phyloP scores from a whole-genome alignment of 2,329 filamentous ascomycete genomes.

The Cephalotrichum gorgonifer region DNA sequence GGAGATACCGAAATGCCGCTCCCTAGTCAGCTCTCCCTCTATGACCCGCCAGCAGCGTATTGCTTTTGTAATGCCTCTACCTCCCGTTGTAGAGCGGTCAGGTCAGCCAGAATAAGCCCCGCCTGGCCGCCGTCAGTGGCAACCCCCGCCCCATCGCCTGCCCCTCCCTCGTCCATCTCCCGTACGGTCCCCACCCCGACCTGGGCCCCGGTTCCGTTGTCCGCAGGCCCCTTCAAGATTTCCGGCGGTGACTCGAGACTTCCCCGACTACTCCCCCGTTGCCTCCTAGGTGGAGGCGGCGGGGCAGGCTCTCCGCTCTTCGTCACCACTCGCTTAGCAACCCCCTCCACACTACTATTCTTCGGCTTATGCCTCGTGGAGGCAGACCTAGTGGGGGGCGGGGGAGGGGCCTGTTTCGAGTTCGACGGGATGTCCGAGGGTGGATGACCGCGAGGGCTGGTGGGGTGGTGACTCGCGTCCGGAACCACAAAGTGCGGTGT shows the following conservation, averaged over 20 bases:
- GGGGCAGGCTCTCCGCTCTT: constrained; percentile 17
- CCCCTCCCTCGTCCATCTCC: constrained; percentile 6
- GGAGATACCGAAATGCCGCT: background rate
- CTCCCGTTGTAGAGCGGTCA: constrained; percentile 62
- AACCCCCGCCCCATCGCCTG: constrained; percentile 6
- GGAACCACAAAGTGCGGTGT: constrained; percentile 12
- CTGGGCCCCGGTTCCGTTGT: constrained; percentile 11
- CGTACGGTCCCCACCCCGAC: background rate
- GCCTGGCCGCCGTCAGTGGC: constrained; percentile 20
- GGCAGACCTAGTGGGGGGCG: constrained; percentile 31
- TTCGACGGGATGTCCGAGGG: background rate
- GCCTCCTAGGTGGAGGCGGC: constrained; percentile 37
- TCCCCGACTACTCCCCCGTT: constrained; percentile 34
- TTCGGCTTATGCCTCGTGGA: constrained; percentile 34
- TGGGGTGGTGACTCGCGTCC: constrained; percentile 3
- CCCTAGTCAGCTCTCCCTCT: background rate
- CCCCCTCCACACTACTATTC: constrained; percentile 27
- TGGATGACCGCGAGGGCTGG: background rate
- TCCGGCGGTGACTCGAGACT: constrained; percentile 20
- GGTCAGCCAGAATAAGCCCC: constrained; percentile 59
- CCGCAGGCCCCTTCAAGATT: constrained; percentile 19
- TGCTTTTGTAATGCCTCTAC: constrained; percentile 50
- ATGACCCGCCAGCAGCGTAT: background rate
- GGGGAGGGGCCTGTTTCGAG: constrained; percentile 20
- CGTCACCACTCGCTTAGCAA: constrained; percentile 14